Percentiles rank a stretch among this genome's conserved stretches.
These are phyloP conservation scores for Cystobasidium ongulense DNA, from an alignment of 768 basidiomycete species.

Conservation along the genomic window DNA sequence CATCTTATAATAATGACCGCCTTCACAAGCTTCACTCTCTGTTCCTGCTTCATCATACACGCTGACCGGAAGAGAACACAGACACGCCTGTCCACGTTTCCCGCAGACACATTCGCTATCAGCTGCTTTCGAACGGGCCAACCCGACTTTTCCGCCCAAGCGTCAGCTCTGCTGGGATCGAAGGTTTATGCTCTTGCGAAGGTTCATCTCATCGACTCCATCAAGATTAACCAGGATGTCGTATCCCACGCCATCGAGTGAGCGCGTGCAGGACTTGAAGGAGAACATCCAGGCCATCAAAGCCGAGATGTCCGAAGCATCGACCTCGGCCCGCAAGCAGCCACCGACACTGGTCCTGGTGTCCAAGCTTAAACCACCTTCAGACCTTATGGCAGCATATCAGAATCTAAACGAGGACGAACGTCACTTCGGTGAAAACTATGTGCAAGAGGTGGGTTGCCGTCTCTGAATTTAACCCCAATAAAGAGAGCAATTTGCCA, in stretches of 20 bases:
- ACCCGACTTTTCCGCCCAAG: neutral
- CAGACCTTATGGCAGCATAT: constrained; percentile 76
- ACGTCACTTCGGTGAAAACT: constrained; percentile 94
- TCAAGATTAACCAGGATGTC: constrained; percentile 12
- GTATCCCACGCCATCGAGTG: neutral
- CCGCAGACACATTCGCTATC: too few relatives aligned
- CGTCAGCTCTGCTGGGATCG: neutral
- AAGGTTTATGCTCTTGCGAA: neutral
- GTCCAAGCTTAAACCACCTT: constrained; percentile 82
- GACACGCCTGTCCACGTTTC: too few relatives aligned
- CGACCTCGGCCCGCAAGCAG: constrained; percentile 47
- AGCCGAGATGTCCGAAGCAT: constrained; percentile 30
- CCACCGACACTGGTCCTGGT: constrained; percentile 69
- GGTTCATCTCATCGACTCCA: neutral
- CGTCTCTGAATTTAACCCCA: too few relatives aligned
- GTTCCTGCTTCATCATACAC: too few relatives aligned
- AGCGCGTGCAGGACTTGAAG: constrained; percentile 33
- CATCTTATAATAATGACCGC: too few relatives aligned
- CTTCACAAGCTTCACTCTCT: too few relatives aligned
- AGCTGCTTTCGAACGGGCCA: too few relatives aligned
- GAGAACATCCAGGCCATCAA: constrained; percentile 35
- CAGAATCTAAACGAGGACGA: constrained; percentile 55
- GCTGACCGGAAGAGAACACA: too few relatives aligned
- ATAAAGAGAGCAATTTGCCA: too few relatives aligned
- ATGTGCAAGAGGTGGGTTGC: constrained; percentile 71